Evolutionary conservation across 352 stramenopile genomes (phyloP).

Genomic region (Peronospora farinosa): DNA sequence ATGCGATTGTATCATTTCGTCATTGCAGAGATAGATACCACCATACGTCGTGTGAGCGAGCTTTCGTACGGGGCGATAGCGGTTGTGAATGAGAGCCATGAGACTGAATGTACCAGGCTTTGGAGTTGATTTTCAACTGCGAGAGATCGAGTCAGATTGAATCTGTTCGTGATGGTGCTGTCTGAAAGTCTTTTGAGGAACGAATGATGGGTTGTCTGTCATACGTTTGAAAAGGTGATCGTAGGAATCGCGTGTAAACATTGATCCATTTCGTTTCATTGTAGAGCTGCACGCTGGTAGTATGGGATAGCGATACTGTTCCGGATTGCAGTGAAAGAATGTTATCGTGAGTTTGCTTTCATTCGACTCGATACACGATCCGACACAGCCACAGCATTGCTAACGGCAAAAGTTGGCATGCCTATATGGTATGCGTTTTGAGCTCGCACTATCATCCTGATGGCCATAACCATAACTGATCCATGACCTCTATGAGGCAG

Average conservation of each 20-base stretch:
- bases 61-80: constrained; percentile 28
- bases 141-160: neutral
- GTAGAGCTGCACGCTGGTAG: neutral
- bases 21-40: constrained; percentile 42
- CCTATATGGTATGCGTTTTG: constrained; percentile 46
- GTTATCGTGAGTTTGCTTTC: too few species aligned
- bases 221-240: neutral
- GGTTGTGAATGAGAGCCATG: constrained; percentile 24
- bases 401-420: constrained; percentile 15
- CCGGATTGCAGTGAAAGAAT: too few species aligned
- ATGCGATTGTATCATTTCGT: constrained; percentile 15
- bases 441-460: constrained; percentile 14
- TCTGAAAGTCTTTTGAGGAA: neutral
- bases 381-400: constrained; percentile 21
- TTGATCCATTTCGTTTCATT: neutral
- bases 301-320: too few species aligned
- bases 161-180: neutral
- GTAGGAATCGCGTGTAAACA: neutral
- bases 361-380: too few species aligned
- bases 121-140: neutral
- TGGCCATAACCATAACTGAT: too few species aligned
- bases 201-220: neutral
- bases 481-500: too few species aligned
- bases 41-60: constrained; percentile 50
- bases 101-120: neutral